Evolutionary conservation across 1,284 basidiomycete species (phyloP).

Genomic region (Pseudozyma hubeiensis): DNA sequence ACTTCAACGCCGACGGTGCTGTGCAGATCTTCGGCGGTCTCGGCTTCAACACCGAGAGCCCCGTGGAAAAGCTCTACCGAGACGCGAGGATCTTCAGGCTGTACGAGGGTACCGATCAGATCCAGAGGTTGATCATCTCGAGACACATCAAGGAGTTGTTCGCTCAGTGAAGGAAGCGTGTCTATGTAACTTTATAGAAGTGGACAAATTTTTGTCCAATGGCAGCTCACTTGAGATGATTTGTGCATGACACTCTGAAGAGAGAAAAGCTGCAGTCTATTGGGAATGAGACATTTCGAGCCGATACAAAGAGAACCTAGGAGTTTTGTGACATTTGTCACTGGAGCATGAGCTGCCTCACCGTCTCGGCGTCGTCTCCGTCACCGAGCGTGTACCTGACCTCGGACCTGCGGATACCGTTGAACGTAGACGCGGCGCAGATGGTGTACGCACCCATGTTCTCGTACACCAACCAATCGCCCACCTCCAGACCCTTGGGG

Average conservation of each 20-base stretch:
- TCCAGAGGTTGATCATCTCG: conserved; percentile 64
- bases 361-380: conserved; percentile 35
- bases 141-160: conserved; percentile 63
- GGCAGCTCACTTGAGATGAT: too few relatives aligned
- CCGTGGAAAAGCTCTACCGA: conserved; percentile 73
- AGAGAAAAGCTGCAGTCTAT: not conserved
- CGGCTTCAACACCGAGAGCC: conserved; percentile 73
- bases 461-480: conserved; percentile 91
- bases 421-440: conserved; percentile 88
- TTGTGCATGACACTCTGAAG: too few relatives aligned
- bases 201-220: too few relatives aligned
- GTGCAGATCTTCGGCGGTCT: conserved; percentile 72
- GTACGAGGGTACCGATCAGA: conserved; percentile 68
- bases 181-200: too few relatives aligned
- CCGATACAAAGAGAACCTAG: not conserved
- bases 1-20: conserved; percentile 64
- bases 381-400: conserved; percentile 70
- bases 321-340: not conserved
- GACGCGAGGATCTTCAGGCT: conserved; percentile 65
- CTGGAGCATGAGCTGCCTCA: conserved; percentile 37
- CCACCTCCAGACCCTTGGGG: conserved; percentile 69
- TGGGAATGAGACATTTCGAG: not conserved
- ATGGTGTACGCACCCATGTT: conserved; percentile 95
- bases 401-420: conserved; percentile 73
- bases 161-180: conserved; percentile 20